A percentile compares a stretch with the other conserved stretches of the same genome.
Conservation (phyloP, 768 basidiomycete species). For the Serendipita sp. region DNA sequence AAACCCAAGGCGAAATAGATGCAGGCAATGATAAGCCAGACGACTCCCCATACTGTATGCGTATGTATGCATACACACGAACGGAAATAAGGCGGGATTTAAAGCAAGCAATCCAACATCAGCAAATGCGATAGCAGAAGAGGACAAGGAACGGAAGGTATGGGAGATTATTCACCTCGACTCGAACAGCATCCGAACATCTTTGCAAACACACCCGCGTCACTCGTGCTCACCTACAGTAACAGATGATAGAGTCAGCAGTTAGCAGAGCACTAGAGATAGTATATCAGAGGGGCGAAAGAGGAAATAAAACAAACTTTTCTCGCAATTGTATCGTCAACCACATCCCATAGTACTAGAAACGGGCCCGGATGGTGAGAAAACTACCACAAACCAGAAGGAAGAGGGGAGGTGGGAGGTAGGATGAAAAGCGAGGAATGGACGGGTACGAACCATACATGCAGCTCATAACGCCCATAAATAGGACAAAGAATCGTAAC, state of each 20-base stretch:
- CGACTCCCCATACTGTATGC: conserved; percentile 65
- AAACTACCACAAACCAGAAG: neutral
- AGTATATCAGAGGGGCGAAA: neutral
- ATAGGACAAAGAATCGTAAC: conserved; percentile 64
- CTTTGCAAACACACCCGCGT: conserved; percentile 70
- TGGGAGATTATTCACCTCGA: conserved; percentile 31
- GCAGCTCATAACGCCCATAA: conserved; percentile 78
- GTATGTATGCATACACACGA: neutral
- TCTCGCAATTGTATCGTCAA: conserved; percentile 70
- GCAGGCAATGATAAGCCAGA: conserved; percentile 68
- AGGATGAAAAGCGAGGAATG: conserved; percentile 32
- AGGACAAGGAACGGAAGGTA: too few species aligned
- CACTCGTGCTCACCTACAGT: conserved; percentile 53
- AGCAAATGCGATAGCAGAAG: too few species aligned
- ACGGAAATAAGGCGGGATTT: neutral
- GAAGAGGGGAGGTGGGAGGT: too few species aligned
- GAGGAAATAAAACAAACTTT: conserved; percentile 22
- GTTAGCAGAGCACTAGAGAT: too few species aligned
- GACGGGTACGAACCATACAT: conserved; percentile 66
- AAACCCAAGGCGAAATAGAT: conserved; percentile 60
- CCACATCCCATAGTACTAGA: neutral
- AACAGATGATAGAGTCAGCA: conserved; percentile 6
- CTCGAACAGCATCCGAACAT: conserved; percentile 75
- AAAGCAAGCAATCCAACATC: too few species aligned
- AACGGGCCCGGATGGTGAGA: too few species aligned